Percentiles rank a stretch among this genome's conserved stretches.
Conservation (phyloP, 2,329 filamentous ascomycete genomes). For the Paraconiothyrium sp. region DNA sequence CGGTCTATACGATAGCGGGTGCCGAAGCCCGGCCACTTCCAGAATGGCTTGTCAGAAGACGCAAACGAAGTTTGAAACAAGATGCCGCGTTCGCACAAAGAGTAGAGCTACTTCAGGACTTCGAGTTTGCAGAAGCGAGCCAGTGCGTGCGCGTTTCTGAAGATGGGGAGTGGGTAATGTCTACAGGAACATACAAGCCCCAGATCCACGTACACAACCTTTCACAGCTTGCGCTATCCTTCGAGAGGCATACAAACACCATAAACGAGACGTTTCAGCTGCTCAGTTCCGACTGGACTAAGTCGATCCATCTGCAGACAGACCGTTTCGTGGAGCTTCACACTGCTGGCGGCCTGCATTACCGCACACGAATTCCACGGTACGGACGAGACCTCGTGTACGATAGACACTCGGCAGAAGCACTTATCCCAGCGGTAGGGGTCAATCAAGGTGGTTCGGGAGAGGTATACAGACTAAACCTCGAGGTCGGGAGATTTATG, state of each 20-base stretch:
- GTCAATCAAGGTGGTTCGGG: conserved; percentile 85
- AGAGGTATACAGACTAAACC: conserved; percentile 91
- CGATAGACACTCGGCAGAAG: conserved; percentile 82
- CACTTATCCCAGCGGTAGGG: conserved; percentile 86
- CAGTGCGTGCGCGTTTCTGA: conserved; percentile 89
- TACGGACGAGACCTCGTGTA: conserved; percentile 93
- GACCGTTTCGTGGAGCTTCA: conserved; percentile 95
- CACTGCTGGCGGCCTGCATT: conserved; percentile 86
- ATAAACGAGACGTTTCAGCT: conserved; percentile 92
- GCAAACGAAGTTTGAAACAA: conserved; percentile 86
- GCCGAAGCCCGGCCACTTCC: conserved; percentile 87
- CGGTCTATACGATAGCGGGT: conserved; percentile 94
- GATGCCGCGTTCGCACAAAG: conserved; percentile 93
- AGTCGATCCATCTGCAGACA: conserved; percentile 91
- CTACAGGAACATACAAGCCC: conserved; percentile 71
- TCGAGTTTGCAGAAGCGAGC: conserved; percentile 96
- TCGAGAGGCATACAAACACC: conserved; percentile 87
- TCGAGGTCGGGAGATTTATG: conserved; percentile 94
- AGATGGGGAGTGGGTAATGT: conserved; percentile 83
- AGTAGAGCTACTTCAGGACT: conserved; percentile 94
- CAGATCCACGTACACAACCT: conserved; percentile 97
- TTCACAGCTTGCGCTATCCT: conserved; percentile 92
- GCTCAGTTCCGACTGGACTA: conserved; percentile 89
- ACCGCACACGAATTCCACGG: conserved; percentile 86
- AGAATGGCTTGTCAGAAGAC: conserved; percentile 90